These are phyloP conservation scores for Beauveria pseudobassiana DNA, from an alignment of 2,329 filamentous ascomycete species.

Conservation along the genomic window DNA sequence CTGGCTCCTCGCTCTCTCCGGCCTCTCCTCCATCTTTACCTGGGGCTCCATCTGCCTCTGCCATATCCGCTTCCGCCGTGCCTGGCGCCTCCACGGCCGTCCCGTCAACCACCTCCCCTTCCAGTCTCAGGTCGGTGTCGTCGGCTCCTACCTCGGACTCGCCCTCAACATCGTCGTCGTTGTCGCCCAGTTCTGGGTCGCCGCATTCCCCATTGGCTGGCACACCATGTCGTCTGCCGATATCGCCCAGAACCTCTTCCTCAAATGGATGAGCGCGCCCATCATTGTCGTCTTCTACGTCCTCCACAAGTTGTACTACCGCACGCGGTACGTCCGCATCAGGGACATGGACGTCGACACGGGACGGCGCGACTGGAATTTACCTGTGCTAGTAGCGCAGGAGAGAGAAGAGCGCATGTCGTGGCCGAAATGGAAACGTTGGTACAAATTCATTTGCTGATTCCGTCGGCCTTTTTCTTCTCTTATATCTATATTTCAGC, in stretches of 20 bases:
- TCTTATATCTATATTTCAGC: not conserved
- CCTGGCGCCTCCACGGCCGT: conserved; percentile 65
- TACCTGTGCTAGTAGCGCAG: conserved; percentile 69
- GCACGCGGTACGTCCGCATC: conserved; percentile 58
- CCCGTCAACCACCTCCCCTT: conserved; percentile 74
- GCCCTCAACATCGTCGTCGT: conserved; percentile 69
- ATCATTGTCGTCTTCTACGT: conserved; percentile 62
- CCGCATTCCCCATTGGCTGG: conserved; percentile 65
- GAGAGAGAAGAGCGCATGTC: conserved; percentile 64
- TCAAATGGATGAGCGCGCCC: conserved; percentile 62
- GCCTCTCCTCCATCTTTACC: conserved; percentile 67
- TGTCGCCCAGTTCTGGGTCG: conserved; percentile 81
- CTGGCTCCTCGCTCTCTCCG: conserved; percentile 73
- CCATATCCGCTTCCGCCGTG: conserved; percentile 83
- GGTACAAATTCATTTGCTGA: conserved; percentile 67
- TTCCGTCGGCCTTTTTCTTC: not conserved
- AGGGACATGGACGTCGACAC: conserved; percentile 82
- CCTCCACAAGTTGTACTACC: conserved; percentile 67
- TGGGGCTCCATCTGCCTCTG: conserved; percentile 82
- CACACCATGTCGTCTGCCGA: conserved; percentile 31
- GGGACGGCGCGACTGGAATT: conserved; percentile 76
- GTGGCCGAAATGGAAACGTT: conserved; percentile 72
- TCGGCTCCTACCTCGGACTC: conserved; percentile 76
- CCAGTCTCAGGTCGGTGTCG: conserved; percentile 66
- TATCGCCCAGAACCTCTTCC: conserved; percentile 62